A percentile compares a stretch with the other conserved stretches of the same genome.
These are phyloP conservation scores for Catunica adiposa DNA, from an alignment of 2,329 filamentous ascomycete genomes.

Conservation along the genomic window DNA sequence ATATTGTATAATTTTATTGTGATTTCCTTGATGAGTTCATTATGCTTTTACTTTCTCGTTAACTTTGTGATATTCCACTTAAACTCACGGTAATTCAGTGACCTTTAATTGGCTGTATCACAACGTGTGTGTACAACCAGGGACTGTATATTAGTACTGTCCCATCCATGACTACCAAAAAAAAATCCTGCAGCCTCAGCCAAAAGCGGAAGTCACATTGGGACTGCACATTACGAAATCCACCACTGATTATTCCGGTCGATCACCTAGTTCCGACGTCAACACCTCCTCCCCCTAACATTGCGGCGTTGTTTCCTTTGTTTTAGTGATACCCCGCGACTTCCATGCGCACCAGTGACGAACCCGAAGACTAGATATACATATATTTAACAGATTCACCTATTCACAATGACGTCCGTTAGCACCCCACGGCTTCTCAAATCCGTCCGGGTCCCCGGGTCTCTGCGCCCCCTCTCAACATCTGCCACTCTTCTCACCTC, in stretches of 20 bases:
- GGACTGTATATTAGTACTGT: slow-evolving; percentile 5
- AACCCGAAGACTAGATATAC: too few relatives aligned
- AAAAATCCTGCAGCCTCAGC: slow-evolving; percentile 13
- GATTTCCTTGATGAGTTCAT: background rate
- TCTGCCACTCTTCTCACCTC: background rate
- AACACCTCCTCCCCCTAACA: too few relatives aligned
- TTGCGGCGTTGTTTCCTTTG: too few relatives aligned
- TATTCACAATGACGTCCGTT: slow-evolving; percentile 1
- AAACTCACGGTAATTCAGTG: background rate
- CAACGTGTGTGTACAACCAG: background rate
- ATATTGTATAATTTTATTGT: background rate
- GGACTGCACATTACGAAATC: background rate
- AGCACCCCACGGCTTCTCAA: background rate
- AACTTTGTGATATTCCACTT: background rate
- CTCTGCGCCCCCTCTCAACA: background rate
- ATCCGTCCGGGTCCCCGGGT: background rate
- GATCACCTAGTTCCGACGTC: background rate
- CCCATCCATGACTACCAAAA: slow-evolving; percentile 7
- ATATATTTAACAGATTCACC: background rate
- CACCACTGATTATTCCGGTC: background rate
- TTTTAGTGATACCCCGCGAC: too few relatives aligned
- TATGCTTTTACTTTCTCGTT: background rate
- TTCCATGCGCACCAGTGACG: too few relatives aligned
- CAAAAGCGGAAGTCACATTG: background rate
- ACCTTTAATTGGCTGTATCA: background rate